phyloP scores from a whole-genome alignment of 2,329 filamentous ascomycete species.

The Talaromyces atroroseus region DNA sequence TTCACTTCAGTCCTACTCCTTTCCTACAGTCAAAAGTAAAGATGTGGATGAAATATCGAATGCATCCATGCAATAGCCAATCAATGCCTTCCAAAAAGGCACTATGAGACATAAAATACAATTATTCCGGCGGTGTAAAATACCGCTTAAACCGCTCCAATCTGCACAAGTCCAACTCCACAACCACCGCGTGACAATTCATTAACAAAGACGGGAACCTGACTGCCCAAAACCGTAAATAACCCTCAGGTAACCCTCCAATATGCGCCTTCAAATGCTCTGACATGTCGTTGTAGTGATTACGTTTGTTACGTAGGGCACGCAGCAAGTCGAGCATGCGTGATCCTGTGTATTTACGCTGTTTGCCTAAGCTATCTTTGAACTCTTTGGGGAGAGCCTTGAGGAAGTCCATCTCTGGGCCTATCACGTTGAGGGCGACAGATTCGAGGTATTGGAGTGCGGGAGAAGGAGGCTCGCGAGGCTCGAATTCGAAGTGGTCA shows the following conservation, averaged over 20 bases:
- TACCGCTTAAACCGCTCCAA: conserved; percentile 40
- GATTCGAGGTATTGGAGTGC: conserved; percentile 57
- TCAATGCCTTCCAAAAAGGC: no score
- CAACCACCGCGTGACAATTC: conserved; percentile 69
- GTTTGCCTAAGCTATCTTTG: conserved; percentile 83
- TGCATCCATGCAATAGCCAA: not conserved
- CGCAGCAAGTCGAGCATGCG: conserved; percentile 80
- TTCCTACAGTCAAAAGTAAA: no score
- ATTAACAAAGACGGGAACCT: conserved; percentile 75
- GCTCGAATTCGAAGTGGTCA: conserved; percentile 92
- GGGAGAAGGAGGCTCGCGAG: conserved; percentile 70
- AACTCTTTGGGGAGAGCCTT: conserved; percentile 71
- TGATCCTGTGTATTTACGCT: conserved; percentile 86
- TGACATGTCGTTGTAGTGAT: conserved; percentile 96
- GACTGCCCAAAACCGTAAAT: conserved; percentile 75
- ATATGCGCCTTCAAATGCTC: conserved; percentile 69
- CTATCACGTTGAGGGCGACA: conserved; percentile 39
- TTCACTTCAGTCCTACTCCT: no score
- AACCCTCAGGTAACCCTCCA: conserved; percentile 70
- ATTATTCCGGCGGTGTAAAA: conserved; percentile 32
- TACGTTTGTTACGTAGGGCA: conserved; percentile 90
- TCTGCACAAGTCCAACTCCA: conserved; percentile 54
- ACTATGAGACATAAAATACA: not conserved
- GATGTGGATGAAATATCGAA: no score
- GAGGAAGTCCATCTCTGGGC: conserved; percentile 69